Base-by-base conservation (phyloP, 345 rosid species). In the Theobroma cacao region DNA sequence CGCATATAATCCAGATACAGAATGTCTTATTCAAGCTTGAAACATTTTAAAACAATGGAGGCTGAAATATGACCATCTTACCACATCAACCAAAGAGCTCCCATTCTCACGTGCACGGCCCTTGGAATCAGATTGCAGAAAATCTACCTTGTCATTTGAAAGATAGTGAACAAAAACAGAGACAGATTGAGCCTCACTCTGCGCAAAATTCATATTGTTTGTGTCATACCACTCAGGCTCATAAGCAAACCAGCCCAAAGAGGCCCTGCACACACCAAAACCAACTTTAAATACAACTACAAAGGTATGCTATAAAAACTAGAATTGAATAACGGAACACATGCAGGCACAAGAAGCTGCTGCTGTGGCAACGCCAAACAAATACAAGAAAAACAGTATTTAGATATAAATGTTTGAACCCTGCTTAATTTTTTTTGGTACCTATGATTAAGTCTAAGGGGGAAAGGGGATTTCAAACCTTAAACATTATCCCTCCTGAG, bases 221-320 rank as follows among this genome's bases (percentile, higher is more conserved):
- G 83, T 86, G 75, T 96, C 98, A 72, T 67, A 90, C 97, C 97
- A 97, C 84, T 91, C 97, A 40, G 98, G 98, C 87, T 91, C 98
- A 90, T 82, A 87, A 83, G 98, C 94, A 94, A 97, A 94, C 98
- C 99, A 97, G 79, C 98, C 95, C 88, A 97, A 84, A 77, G 95
- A 89, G 77, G 92, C 89, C 92, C 99, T 97, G 88, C 67, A 87
- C 47, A 74, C 74, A 83, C 41, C 77, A 75, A 82, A 69, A 63
- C 77, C 34, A 80, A 71, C 79, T 69, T 73, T 40, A 72, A 68
- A 59, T 80, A 70, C 10, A 74, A 78, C 52, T 75, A 66, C 75
- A 73, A 36, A 73, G 34, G 50, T 14, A 76, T 65, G 71, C 45
- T 30, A 60, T 11, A 15, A 50, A 31, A 52, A 41, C 45, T 33